Conservation (phyloP, 176 grass and related monocot genomes). For the Luzula sylvatica region DNA sequence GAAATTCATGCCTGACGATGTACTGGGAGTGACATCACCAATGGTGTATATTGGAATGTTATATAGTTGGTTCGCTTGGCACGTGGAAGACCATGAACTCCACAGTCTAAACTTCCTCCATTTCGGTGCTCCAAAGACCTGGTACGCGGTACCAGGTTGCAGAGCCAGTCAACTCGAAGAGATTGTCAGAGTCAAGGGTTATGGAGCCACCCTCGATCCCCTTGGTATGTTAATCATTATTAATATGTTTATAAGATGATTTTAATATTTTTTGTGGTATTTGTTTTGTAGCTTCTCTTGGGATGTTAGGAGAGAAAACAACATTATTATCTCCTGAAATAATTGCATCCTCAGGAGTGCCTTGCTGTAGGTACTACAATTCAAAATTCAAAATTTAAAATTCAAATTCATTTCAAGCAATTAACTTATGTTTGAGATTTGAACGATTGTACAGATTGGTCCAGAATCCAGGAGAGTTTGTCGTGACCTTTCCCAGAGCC, state of each 20-base stretch:
- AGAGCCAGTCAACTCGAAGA: slow-evolving; percentile 56
- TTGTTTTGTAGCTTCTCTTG: slow-evolving; percentile 48
- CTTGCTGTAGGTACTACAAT: slow-evolving; percentile 75
- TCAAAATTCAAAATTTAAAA: slow-evolving; percentile 7
- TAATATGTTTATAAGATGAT: too few species aligned
- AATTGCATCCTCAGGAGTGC: slow-evolving; percentile 50
- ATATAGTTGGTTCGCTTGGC: slow-evolving; percentile 98
- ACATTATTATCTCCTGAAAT: slow-evolving; percentile 84
- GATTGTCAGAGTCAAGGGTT: slow-evolving; percentile 66
- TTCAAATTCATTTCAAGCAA: background rate
- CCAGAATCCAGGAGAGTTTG: slow-evolving; percentile 95
- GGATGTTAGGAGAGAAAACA: slow-evolving; percentile 85
- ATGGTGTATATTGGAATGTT: slow-evolving; percentile 99
- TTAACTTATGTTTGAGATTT: slow-evolving; percentile 1
- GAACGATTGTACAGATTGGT: slow-evolving; percentile 59
- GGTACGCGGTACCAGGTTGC: slow-evolving; percentile 69
- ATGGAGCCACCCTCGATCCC: slow-evolving; percentile 63
- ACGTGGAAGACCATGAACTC: slow-evolving; percentile 93
- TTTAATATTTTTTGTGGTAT: slow-evolving; percentile 23
- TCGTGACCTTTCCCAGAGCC: slow-evolving; percentile 95
- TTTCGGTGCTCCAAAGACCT: slow-evolving; percentile 68
- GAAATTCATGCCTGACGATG: slow-evolving; percentile 92
- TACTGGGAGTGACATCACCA: slow-evolving; percentile 82
- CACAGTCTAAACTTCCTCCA: slow-evolving; percentile 95
- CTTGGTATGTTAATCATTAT: slow-evolving; percentile 37